These are phyloP conservation scores for Gyrodon lividus DNA, from an alignment of 768 basidiomycete species.

Conservation along the genomic window DNA sequence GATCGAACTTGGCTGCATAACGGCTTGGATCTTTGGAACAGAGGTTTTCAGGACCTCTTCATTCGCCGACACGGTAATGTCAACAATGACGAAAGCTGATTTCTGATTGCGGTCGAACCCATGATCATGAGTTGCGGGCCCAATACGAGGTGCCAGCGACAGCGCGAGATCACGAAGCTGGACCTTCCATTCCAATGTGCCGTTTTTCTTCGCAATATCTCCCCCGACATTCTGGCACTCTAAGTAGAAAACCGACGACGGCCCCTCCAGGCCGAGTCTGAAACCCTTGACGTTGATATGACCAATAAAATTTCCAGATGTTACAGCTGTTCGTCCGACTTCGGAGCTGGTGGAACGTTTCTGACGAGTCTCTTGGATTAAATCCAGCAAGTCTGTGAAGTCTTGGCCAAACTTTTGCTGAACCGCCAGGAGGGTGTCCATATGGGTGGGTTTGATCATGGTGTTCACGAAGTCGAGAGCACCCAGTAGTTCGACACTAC, in stretches of 20 bases:
- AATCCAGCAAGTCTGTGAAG: conserved; percentile 72
- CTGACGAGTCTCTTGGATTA: conserved; percentile 61
- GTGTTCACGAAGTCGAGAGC: conserved; percentile 69
- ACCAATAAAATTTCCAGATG: conserved; percentile 40
- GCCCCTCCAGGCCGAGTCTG: conserved; percentile 73
- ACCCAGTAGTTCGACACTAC: conserved; percentile 49
- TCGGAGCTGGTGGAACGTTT: conserved; percentile 18
- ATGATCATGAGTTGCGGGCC: conserved; percentile 33
- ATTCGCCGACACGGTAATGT: conserved; percentile 53
- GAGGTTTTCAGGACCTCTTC: conserved; percentile 45
- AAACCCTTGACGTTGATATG: conserved; percentile 76
- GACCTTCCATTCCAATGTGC: conserved; percentile 61
- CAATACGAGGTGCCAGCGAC: conserved; percentile 70
- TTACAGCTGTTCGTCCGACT: conserved; percentile 11
- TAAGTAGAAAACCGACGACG: conserved; percentile 68
- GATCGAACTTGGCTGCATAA: conserved; percentile 92
- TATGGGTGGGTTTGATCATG: conserved; percentile 76
- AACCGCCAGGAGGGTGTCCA: conserved; percentile 80
- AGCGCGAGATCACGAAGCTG: conserved; percentile 73
- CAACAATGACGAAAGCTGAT: conserved; percentile 83
- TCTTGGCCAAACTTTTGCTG: conserved; percentile 91
- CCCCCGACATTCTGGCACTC: conserved; percentile 77
- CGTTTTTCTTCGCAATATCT: conserved; percentile 44
- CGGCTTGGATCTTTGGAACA: conserved; percentile 81
- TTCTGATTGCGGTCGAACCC: conserved; percentile 58